These are phyloP conservation scores for Ophiostoma fasciatum DNA, from an alignment of 2,329 filamentous ascomycete genomes.

Conservation along the genomic window DNA sequence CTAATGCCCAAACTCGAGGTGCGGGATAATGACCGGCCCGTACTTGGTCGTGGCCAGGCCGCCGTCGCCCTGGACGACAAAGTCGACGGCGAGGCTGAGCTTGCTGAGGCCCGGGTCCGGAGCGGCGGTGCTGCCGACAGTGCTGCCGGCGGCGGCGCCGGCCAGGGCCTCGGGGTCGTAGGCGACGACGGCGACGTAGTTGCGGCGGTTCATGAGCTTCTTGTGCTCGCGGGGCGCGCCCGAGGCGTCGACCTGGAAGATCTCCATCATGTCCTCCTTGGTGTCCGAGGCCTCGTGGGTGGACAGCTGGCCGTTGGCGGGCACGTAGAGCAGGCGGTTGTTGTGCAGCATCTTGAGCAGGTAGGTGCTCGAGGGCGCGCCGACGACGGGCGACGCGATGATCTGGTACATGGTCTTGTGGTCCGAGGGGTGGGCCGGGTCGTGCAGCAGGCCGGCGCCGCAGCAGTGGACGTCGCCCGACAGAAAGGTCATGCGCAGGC, in stretches of 20 bases:
- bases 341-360: conserved; percentile 91
- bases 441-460: conserved; percentile 86
- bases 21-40: conserved; percentile 91
- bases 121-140: conserved; percentile 14
- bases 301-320: conserved; percentile 67
- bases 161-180: conserved; percentile 72
- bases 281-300: conserved; percentile 70
- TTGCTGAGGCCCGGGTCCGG: conserved; percentile 35
- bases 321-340: conserved; percentile 83
- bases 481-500: conserved; percentile 90
- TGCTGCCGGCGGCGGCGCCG: conserved; percentile 18
- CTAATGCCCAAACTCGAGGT: conserved; percentile 57
- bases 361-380: conserved; percentile 70
- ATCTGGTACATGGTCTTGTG: conserved; percentile 99
- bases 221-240: conserved; percentile 72
- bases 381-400: conserved; percentile 77
- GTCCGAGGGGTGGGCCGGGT: conserved; percentile 77
- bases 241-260: conserved; percentile 87
- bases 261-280: conserved; percentile 99
- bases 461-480: conserved; percentile 85
- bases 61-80: conserved; percentile 80
- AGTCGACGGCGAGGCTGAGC: conserved; percentile 84
- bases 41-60: conserved; percentile 73
- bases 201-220: conserved; percentile 83
- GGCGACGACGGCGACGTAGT: conserved; percentile 86